These are phyloP conservation scores for Cymbopogon citratus DNA, from an alignment of 176 grass and related monocot species.

Conservation along the genomic window DNA sequence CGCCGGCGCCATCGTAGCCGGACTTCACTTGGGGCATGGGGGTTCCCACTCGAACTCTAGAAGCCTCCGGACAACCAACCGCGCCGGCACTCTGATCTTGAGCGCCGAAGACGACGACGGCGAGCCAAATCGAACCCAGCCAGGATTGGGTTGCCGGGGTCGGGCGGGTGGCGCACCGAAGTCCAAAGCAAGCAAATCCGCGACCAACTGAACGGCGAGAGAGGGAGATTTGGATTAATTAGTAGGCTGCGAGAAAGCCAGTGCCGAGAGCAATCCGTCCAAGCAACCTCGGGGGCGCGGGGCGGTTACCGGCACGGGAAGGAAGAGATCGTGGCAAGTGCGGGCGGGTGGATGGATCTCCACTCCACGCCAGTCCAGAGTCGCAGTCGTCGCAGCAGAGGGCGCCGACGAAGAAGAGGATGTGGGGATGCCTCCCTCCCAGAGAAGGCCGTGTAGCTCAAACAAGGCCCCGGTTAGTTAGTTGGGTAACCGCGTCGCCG, in stretches of 20 bases:
- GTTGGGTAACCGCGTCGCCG: not conserved
- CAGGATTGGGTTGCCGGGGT: not conserved
- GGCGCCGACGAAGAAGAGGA: not conserved
- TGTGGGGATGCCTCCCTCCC: not conserved
- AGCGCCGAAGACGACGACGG: not conserved
- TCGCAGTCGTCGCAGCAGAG: not conserved
- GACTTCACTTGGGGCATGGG: conserved; percentile 11
- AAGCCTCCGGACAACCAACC: not conserved
- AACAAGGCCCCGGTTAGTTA: no score
- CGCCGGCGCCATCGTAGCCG: conserved; percentile 36
- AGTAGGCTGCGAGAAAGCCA: not conserved
- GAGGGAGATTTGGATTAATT: not conserved
- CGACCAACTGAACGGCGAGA: not conserved
- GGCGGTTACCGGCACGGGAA: conserved; percentile 18
- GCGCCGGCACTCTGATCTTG: not conserved
- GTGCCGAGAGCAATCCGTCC: not conserved
- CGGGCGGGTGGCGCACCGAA: not conserved
- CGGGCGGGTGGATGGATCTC: conserved; percentile 28
- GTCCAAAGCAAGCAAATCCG: not conserved
- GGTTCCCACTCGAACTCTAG: not conserved
- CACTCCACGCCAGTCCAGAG: conserved; percentile 31
- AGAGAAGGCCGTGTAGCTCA: no score
- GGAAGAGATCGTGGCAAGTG: conserved; percentile 21
- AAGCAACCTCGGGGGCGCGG: not conserved
- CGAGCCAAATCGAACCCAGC: not conserved